Base-by-base conservation (phyloP, 2,329 filamentous ascomycete species). In the Orbilia javanica region DNA sequence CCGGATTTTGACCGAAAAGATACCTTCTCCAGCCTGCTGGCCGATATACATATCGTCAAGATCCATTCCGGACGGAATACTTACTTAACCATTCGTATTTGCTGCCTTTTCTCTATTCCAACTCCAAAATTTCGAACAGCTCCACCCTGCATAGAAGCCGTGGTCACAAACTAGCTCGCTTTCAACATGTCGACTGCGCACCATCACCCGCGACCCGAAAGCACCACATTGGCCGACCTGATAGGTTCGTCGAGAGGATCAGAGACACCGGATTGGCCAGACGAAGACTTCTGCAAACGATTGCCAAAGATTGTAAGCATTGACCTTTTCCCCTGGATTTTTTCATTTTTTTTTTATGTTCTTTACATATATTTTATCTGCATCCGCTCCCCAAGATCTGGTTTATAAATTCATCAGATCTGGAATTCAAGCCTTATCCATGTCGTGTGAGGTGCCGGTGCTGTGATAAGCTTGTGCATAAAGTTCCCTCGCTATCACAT, bases 301-400 rank as follows among this genome's bases (percentile, higher is more conserved):
- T 50, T 81, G 29, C 80, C 80, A 42, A 81, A 81, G 75, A 80
- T 81, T 73, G 80, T 81, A 79, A 57, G 73, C 68, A 34, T 34
- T 10, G 31, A 34, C 10, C 31, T 34, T 34, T 34, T 34, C 2
- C 48, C 39, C 4, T 42, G 39, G 39, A n/a, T n/a, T n/a, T n/a
- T n/a, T n/a, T n/a, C 11, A 15, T 11, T 10, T 2, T 15, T 39
- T 39, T 39, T 39, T 39, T 15, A 4, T 39, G 11, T 13, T 39
- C 36, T 39, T 39, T 52, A 22, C 15, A 20, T 48, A 48, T 20
- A 29, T 34, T 50, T 53, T 44, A 31, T 65, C 50, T 36, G n/a
- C 34, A 25, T 25, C 25, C 50, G 4, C 3, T 3, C 1, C 29
- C 29, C 53, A 53, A 42, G 31, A 66, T 42, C 29, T n/a, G 22